Evolutionary conservation across 805 yeast species (phyloP), one percentile per base, ranked within the genome.

Genomic region (Cyberlindnera mrakii): DNA sequence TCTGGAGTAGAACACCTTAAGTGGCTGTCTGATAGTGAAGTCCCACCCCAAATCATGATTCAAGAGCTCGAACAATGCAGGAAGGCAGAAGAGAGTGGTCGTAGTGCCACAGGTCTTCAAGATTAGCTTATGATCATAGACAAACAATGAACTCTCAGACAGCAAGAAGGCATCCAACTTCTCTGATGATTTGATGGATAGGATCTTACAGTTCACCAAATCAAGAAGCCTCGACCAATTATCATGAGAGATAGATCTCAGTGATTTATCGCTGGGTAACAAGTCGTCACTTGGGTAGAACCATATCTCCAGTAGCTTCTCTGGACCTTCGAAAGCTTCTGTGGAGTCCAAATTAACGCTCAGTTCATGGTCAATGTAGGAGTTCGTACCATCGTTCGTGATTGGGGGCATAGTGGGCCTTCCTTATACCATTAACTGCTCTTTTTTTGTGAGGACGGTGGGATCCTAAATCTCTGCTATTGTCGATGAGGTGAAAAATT

Each of bases 41-140:
- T 68, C 41, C 78, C 78, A 65, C 47, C 59, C 58, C 35, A 76
- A 62, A 43, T 68, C 67, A 5, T 59, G 47, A 15, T 61, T 53
- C 4, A 79, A 74, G 30, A 75, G 56, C 37, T 76, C 75, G 48
- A 85, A 76, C 40, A 91, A 64, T 40, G 76, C 72, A 23, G 77
- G 78, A 23, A 91, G 64, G 51, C 96, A 91, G 19, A 79, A 75
- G 44, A 91, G 71, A 1, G 96, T 83, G 1, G 96, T 88, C 1
- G 98, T 91, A 4, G 97, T 90, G 7, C 99, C 99, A 62, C 99
- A 91, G 5, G 99, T 91, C 64, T 91, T 91, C 58, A 91, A 72
- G 39, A 91, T 80, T 49, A 93, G 55, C 62, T 85, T 88, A 65
- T 89, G 90, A 16, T 85, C 80, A 60, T 82, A 91, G 23, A 93